Evolutionary conservation across 2,329 filamentous ascomycete genomes (phyloP), one percentile per base, ranked within the genome.

Genomic region (Pseudogymnoascus verrucosus): DNA sequence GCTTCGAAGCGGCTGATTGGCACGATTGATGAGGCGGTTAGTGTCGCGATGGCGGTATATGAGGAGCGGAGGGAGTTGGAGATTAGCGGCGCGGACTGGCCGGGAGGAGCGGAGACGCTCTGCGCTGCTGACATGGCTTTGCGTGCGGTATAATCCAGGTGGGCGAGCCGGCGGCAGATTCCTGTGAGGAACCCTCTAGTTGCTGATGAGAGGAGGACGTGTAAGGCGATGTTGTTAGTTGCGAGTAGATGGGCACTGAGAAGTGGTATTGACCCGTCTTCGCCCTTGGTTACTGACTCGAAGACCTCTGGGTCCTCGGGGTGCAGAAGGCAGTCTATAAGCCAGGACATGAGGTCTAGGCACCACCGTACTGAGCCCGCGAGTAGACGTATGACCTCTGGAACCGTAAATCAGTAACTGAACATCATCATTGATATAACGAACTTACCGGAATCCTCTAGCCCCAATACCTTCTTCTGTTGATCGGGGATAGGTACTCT

Each of bases 291-390:
- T 85, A 84, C 57, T 78, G 77, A 2, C 71, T 69, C 69, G 1
- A 73, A 71, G 64, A 85, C 82, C 60, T 80, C 78, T 60, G 82
- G 77, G 10, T 88, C 78, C 42, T 79, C 75, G 8, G 57, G 57
- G 16, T 60, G 57, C 65, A 87, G 84, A 1, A 88, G 75, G 16
- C 78, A 79, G 68, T 88, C 84, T n/a, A 78, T 77, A 10, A 88
- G 73, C 83, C 85, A 88, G 2, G 82, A 79, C 54, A 88, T 74
- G 12, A 96, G 78, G 65, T 93, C 88, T 37, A 92, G 79, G 0
- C 85, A 84, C 93, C 93, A 97, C 71, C 84, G 87, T 3, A 89
- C 85, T 63, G 91, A 89, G 21, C 90, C 90, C 4, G 87, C 83
- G 10, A 96, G 78, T 51, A 87, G 84, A 42, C 87, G 84, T 1